Conservation (phyloP, 2,329 filamentous ascomycete species). For the Xylaria sp. region DNA sequence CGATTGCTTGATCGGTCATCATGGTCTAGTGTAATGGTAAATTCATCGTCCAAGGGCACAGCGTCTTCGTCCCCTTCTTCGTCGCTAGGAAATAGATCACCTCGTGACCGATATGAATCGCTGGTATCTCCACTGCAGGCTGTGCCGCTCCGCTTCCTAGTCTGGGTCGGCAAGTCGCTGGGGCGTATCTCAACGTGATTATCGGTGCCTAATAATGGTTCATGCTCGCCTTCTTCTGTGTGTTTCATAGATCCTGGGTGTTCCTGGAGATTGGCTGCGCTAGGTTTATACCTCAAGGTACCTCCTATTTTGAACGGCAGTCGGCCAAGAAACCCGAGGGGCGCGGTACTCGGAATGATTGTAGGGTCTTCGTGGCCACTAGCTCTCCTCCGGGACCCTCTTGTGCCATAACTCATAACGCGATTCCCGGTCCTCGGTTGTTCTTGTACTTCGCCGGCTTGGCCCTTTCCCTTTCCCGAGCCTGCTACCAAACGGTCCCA, state of each 20-base stretch:
- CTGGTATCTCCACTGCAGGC: slow-evolving; percentile 82
- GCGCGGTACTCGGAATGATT: slow-evolving; percentile 87
- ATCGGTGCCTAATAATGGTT: slow-evolving; percentile 70
- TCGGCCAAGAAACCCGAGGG: slow-evolving; percentile 84
- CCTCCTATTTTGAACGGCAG: slow-evolving; percentile 88
- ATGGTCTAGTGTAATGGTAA: slow-evolving; percentile 83
- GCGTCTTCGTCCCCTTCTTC: slow-evolving; percentile 89
- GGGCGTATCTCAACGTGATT: slow-evolving; percentile 36
- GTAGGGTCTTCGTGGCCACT: slow-evolving; percentile 77
- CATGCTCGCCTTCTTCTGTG: slow-evolving; percentile 65
- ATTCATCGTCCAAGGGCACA: slow-evolving; percentile 91
- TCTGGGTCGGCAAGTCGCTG: slow-evolving; percentile 50
- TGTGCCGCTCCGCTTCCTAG: slow-evolving; percentile 79
- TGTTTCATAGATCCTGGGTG: slow-evolving; percentile 71
- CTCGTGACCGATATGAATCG: slow-evolving; percentile 86
- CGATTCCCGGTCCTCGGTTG: slow-evolving; percentile 64
- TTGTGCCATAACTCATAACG: slow-evolving; percentile 90
- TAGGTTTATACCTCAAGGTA: slow-evolving; percentile 87
- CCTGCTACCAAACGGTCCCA: slow-evolving; percentile 85
- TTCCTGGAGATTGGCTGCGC: slow-evolving; percentile 89
- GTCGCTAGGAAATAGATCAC: slow-evolving; percentile 91
- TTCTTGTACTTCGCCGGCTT: slow-evolving; percentile 44
- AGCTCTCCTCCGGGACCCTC: slow-evolving; percentile 62
- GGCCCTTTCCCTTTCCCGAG: slow-evolving; percentile 58
- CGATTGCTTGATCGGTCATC: slow-evolving; percentile 79